phyloP scores from a whole-genome alignment of 192 early-diverging fungal species.

The Backusella parvicylindrica region DNA sequence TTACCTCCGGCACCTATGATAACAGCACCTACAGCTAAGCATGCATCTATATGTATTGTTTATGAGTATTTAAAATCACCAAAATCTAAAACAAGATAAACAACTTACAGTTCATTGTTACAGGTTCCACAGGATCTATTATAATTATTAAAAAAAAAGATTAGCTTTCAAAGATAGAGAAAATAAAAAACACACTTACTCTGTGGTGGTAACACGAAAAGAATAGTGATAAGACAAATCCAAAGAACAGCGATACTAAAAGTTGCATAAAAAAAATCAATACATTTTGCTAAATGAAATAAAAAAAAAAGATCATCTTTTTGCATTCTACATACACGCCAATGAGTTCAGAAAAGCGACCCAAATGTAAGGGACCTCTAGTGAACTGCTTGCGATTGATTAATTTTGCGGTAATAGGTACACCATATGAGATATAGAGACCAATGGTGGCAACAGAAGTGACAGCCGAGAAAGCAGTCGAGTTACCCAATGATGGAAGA shows the following conservation, averaged over 20 bases:
- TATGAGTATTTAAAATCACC: background rate
- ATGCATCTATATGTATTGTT: background rate
- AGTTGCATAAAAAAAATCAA: too few relatives aligned
- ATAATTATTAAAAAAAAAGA: background rate
- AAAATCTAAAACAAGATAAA: background rate
- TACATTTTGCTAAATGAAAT: too few relatives aligned
- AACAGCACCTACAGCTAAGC: background rate
- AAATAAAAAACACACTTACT: background rate
- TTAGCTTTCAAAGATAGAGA: background rate
- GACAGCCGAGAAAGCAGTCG: conserved; percentile 44
- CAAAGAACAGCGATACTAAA: background rate
- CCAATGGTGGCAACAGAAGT: conserved; percentile 53
- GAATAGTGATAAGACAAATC: background rate
- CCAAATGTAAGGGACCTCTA: conserved; percentile 10
- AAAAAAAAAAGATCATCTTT: background rate
- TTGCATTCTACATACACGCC: background rate
- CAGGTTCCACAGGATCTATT: background rate
- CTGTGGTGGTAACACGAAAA: background rate
- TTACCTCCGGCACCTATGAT: background rate
- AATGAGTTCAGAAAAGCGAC: background rate
- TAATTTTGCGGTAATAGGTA: conserved; percentile 25
- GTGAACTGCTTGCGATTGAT: conserved; percentile 19
- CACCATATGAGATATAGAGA: conserved; percentile 48
- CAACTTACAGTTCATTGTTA: background rate
- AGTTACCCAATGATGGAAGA: conserved; percentile 34